Conservation (phyloP, 805 yeast species). For the Metschnikowia lochheadii region DNA sequence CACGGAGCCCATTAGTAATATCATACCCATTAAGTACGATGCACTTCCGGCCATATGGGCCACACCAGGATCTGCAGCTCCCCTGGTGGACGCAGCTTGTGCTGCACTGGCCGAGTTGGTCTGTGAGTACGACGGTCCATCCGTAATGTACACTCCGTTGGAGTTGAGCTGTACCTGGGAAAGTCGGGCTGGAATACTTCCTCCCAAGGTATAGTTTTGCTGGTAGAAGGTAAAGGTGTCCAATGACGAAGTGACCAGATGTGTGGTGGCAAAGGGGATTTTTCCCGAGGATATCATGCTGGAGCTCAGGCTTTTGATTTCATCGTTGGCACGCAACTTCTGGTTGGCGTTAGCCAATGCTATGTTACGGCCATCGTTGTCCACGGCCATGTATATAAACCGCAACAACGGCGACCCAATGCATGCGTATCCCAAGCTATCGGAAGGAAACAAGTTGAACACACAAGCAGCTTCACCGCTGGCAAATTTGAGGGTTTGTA, state of each 20-base stretch:
- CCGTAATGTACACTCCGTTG: conserved; percentile 28
- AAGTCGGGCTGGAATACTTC: conserved; percentile 24
- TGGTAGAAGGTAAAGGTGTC: conserved; percentile 12
- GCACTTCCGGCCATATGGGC: background rate
- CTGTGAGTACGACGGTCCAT: background rate
- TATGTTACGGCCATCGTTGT: conserved; percentile 50
- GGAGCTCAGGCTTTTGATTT: conserved; percentile 16
- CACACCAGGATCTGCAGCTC: conserved; percentile 4
- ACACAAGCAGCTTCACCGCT: conserved; percentile 57
- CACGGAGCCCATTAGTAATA: conserved; percentile 7
- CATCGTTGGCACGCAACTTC: conserved; percentile 9
- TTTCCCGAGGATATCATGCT: conserved; percentile 35
- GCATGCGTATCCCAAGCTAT: conserved; percentile 44
- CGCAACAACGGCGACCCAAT: conserved; percentile 58
- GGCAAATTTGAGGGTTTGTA: conserved; percentile 41
- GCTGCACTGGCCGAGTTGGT: conserved; percentile 19
- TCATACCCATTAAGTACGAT: background rate
- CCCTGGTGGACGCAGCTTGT: conserved; percentile 9
- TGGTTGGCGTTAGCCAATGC: conserved; percentile 53
- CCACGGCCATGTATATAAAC: conserved; percentile 57
- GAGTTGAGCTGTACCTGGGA: conserved; percentile 23
- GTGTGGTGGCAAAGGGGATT: conserved; percentile 47
- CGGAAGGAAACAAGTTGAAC: conserved; percentile 48
- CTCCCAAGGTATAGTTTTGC: conserved; percentile 8
- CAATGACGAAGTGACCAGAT: conserved; percentile 1